Base-by-base conservation (phyloP, 2,329 filamentous ascomycete species). In the Talaromyces funiculosus region DNA sequence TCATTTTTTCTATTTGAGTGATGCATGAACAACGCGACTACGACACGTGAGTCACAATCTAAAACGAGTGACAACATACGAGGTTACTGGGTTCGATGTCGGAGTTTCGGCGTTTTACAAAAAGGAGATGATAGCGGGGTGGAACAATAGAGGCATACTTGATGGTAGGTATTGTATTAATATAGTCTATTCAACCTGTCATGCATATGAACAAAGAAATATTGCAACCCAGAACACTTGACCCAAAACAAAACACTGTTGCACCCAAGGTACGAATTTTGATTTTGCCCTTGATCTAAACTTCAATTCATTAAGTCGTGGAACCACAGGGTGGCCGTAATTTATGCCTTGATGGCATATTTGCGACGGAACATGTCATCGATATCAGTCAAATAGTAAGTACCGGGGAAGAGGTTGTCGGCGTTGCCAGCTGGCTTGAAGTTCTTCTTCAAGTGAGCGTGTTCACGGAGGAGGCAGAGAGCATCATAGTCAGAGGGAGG, bases 341-440 rank as follows among this genome's bases (percentile, higher is more conserved):
- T n/a, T 72, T 84, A 92, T 75, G 83, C 86, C 83, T 92, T 90
- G 79, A 92, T 73, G 60, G 82, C 78, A 77, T 94, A 94, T 73
- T 84, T 84, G 70, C 90, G 85, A 80, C 89, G 87, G 86, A 90
- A 94, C 89, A 91, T 91, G 68, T 90, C 89, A 71, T 94, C 90
- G 53, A 94, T 84, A 74, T 87, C 86, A 71, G 85, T 85, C 62
- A 94, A 82, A 79, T 92, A 94, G 81, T 93, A 94, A 22, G 86
- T 86, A 62, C 86, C 87, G 62, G 83, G 77, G 63, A 74, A 72
- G 61, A 94, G 83, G 67, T 84, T 89, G 49, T 89, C 87, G 29
- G 81, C 71, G 57, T 85, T 85, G 61, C 90, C 90, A 69, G 81
- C 75, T 63, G 90, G 90, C 65, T 80, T 84, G 78, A 85, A 94